Evolutionary conservation across 129 eudicot genomes (phyloP), one percentile per base, ranked within the genome.

Genomic region (Flaveria sonorensis): DNA sequence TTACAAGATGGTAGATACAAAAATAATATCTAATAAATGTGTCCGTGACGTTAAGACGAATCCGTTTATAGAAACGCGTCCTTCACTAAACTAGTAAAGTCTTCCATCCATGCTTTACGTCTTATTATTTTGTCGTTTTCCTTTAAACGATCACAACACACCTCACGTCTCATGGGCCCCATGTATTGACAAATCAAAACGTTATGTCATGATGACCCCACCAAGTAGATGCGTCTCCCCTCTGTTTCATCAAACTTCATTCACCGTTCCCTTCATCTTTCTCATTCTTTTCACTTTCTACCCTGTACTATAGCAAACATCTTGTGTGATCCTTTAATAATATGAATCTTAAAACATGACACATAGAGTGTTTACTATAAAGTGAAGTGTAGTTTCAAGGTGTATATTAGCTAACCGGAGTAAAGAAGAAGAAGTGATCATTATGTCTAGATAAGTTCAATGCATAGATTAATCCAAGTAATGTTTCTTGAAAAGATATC

Each of bases 111-210:
- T 39, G 36, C 71, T 61, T 70, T 47, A 71, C 39, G 77, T 61
- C 30, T 32, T 59, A 47, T 47, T 70, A 71, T 79, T 70, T 79
- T 60, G 82, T 79, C 60, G 78, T 53, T 80, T 80, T 80, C 62
- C 18, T 6, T 18, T 53, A 60, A 24, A 24, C 42, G 39, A 32
- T 7, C 39, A 32, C 71, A 67, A 71, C 53, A 36, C 74, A 21
- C 74, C 24, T 65, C 67, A 66, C 59, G 47, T 75, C 72, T 72
- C 6, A 74, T 64, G 72, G 83, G 79, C 2, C 79, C 79, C 74
- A 24, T 5, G 0, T 68, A 48, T 72, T 72, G 79, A 65, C 71
- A 55, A 51, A 80, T 72, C 68, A 64, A 53, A 53, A 71, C 14
- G 46, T 32, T 1, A 51, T 32, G 59, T 72, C 39, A 15, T 21